Base-by-base conservation (phyloP, 2,329 filamentous ascomycete genomes). In the Colletotrichum echinochloae region DNA sequence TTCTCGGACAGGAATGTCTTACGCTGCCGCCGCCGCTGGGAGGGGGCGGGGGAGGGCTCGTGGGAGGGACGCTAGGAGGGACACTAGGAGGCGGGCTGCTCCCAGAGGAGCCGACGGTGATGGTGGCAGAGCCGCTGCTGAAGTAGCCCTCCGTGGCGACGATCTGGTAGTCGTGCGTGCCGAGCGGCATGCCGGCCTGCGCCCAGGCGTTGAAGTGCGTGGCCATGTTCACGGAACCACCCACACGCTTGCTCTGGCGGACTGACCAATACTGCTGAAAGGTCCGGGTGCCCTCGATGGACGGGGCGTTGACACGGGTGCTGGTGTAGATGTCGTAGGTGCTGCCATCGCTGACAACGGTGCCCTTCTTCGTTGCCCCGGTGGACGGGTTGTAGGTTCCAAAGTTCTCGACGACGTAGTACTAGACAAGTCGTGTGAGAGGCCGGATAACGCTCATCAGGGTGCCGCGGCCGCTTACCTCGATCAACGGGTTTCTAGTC, bases 121-220 rank as follows among this genome's bases (percentile, higher is more conserved):
- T 74, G 14, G 41, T 74, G 0, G 77, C 73, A 16, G 73, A 73
- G 9, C 78, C 78, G 16, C 74, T 76, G 65, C 77, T 78, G 9
- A 76, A 80, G 74, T 86, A 86, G 1, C 84, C 85, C 74, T 86
- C 85, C 1, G 83, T 84, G 3, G 85, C 85, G 28, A 86, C 76
- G 64, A 88, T 86, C 79, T 83, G 83, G 75, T 89, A 89, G 75
- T 88, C 81, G 73, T 86, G 84, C 33, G 76, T 78, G 2, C 87
- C 87, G 12, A 89, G 74, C 39, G 78, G 80, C 78, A 87, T 78
- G 3, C 87, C 86, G 30, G 79, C 75, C 72, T 82, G 82, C 14
- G 78, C 75, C 87, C 87, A 90, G 30, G 85, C 85, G 72, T 85
- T 81, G 72, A 88, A 89, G 78, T 89, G 87, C 65, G 82, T 85